Base-by-base conservation (phyloP, 129 eudicot species). In the Logfia minima region DNA sequence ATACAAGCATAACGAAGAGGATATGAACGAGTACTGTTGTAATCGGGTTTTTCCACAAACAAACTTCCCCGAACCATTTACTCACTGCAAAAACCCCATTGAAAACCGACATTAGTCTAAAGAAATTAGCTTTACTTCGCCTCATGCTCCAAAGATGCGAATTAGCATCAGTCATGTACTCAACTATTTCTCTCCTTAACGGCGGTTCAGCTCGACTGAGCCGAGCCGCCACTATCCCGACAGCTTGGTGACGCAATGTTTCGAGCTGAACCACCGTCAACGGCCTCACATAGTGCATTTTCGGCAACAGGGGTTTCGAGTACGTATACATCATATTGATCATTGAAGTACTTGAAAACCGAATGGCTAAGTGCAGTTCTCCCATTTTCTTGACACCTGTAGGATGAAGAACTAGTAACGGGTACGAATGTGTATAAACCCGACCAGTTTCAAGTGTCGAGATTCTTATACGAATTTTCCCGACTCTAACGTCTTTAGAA, bases 121-220 rank as follows among this genome's bases (percentile, higher is more conserved):
- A 90, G 71, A 90, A 92, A 81, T 90, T 92, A 5, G 96, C 96
- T 82, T 90, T 93, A 82, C 98, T 93, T 39, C 92, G 78, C 82
- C 98, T 88, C 96, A 93, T 93, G 80, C 98, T 93, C 98, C 98
- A 93, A 22, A 93, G 81, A 77, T 93, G 96, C 9, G 98, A 85
- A 78, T 90, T 88, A 1, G 90, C 92, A 85, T 93, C 98, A 4
- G 88, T 79, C 96, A 93, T 93, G 84, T 88, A 93, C 67, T 90
- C 98, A 0, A 93, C 88, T 5, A 93, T 85, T 70, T 93, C 98
- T 74, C 76, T 85, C 80, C 90, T 78, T 8, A 93, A 81, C 18
- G 98, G 98, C 6, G 98, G 98, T 64, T 93, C 98, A 0, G 98
- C 92, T 58, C 96, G 81, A 65, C 97, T 84, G 6, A 93, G 85